These are phyloP conservation scores for Chlorella vulgaris DNA, from an alignment of 139 green algal genomes.

Conservation along the genomic window DNA sequence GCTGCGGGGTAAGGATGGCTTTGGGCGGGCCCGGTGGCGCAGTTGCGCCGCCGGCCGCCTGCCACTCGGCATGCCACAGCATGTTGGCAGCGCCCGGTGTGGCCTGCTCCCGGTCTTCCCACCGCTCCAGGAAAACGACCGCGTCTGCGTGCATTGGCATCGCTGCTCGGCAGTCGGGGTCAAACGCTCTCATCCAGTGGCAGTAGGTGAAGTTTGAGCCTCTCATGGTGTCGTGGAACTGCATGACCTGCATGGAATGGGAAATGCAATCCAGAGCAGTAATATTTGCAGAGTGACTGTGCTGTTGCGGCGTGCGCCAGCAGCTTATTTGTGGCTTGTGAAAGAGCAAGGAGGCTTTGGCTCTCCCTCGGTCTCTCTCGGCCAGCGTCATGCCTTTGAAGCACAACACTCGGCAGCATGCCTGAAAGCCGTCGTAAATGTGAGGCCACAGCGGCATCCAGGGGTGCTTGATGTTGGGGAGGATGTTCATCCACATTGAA, in stretches of 20 bases:
- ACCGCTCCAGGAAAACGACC: neutral
- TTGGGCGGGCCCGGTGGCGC: neutral
- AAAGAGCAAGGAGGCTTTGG: no score
- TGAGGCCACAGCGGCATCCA: neutral
- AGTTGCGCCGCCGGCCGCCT: neutral
- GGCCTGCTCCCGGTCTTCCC: neutral
- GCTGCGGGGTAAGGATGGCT: neutral
- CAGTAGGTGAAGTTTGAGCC: neutral
- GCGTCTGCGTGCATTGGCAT: neutral
- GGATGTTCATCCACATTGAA: neutral
- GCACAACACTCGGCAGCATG: neutral
- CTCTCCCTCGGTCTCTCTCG: no score
- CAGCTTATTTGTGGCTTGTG: no score
- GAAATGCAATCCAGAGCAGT: neutral
- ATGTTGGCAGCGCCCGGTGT: neutral
- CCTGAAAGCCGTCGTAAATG: neutral
- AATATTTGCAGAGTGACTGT: neutral
- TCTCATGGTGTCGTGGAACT: neutral
- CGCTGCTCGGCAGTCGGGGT: neutral
- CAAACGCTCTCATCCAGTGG: neutral
- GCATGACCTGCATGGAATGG: neutral
- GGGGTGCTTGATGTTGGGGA: neutral
- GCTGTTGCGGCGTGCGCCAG: no score
- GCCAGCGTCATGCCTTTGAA: no score
- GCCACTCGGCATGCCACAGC: constrained; percentile 1